A percentile compares a stretch with the other conserved stretches of the same genome.
Conservation (phyloP, 768 basidiomycete genomes). For the Lanmaoa rubissima region DNA sequence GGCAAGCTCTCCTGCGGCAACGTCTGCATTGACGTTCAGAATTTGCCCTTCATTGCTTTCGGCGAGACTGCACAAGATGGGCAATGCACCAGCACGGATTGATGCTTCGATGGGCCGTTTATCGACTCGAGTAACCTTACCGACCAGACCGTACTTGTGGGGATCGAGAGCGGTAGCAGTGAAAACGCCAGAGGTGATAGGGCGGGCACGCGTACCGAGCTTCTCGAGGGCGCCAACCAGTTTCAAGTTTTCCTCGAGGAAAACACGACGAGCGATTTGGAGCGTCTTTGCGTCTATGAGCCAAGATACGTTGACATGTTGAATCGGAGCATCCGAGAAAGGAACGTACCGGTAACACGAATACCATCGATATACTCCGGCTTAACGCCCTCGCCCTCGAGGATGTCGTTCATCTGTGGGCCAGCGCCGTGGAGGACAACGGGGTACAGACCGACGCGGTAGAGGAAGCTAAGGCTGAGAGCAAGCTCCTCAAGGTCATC, state of each 20-base stretch:
- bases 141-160: slow-evolving; percentile 92
- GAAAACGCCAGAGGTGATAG: slow-evolving; percentile 97
- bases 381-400: slow-evolving; percentile 88
- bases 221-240: slow-evolving; percentile 91
- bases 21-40: slow-evolving; percentile 97
- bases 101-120: slow-evolving; percentile 96
- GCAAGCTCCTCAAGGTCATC: slow-evolving; percentile 92
- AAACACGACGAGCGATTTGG: slow-evolving; percentile 90
- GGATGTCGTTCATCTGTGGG: slow-evolving; percentile 91
- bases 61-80: slow-evolving; percentile 92
- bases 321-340: neutral
- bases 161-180: slow-evolving; percentile 95
- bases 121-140: slow-evolving; percentile 92
- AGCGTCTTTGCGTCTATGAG: slow-evolving; percentile 85
- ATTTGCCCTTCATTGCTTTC: slow-evolving; percentile 97
- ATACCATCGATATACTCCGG: slow-evolving; percentile 99
- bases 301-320: neutral
- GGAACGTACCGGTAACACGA: slow-evolving; percentile 79
- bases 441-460: slow-evolving; percentile 96
- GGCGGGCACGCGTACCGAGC: slow-evolving; percentile 94
- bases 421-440: slow-evolving; percentile 96
- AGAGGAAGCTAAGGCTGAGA: slow-evolving; percentile 92
- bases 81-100: slow-evolving; percentile 93
- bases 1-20: slow-evolving; percentile 95
- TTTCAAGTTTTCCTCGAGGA: slow-evolving; percentile 95